These are phyloP conservation scores for Lactifluus subvellereus DNA, from an alignment of 768 basidiomycete genomes.

Conservation along the genomic window DNA sequence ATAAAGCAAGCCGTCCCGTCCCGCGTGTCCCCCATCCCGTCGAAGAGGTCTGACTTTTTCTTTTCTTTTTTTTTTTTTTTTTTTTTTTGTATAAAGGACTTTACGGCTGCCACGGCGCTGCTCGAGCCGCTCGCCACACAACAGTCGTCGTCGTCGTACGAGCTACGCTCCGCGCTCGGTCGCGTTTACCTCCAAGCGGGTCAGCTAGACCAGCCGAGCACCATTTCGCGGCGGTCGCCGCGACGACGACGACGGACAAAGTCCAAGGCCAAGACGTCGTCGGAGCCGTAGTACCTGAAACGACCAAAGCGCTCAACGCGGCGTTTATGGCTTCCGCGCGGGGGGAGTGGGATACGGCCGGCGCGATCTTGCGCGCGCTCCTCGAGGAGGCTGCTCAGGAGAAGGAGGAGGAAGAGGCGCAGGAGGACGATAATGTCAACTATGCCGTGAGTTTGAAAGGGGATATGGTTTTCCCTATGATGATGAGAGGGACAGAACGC, in stretches of 20 bases:
- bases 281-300: conserved; percentile 37
- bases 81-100: conserved; percentile 44
- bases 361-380: conserved; percentile 38
- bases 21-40: no score
- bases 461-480: neutral
- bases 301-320: conserved; percentile 49
- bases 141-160: conserved; percentile 6
- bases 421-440: conserved; percentile 44
- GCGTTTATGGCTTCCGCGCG: conserved; percentile 61
- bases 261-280: conserved; percentile 30
- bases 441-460: neutral
- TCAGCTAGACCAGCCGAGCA: conserved; percentile 50
- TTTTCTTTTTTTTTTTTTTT: no score
- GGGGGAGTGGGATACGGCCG: conserved; percentile 62
- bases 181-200: conserved; percentile 74
- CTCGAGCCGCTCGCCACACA: conserved; percentile 57
- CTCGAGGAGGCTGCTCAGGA: conserved; percentile 41
- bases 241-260: neutral
- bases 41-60: no score
- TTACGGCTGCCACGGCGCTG: conserved; percentile 56
- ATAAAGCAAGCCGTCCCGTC: no score
- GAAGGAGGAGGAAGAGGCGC: neutral
- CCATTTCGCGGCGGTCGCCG: conserved; percentile 50
- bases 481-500: no score
- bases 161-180: conserved; percentile 62